These are phyloP conservation scores for Colletotrichum abscissum DNA, from an alignment of 2,329 filamentous ascomycete genomes.

Conservation along the genomic window DNA sequence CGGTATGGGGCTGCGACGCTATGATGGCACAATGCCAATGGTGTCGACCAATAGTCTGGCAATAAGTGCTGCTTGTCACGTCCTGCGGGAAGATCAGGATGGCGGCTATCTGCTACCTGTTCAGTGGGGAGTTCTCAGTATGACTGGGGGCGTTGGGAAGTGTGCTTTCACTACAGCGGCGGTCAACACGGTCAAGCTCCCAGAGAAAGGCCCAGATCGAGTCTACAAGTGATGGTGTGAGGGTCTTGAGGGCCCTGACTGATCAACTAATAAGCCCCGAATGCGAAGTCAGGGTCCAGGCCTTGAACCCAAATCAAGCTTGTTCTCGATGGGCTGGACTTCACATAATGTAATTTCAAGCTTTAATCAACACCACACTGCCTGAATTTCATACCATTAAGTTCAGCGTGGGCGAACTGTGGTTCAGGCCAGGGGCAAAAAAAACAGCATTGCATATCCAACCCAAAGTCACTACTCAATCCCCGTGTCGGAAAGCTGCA, in stretches of 20 bases:
- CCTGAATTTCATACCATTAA: too few relatives aligned
- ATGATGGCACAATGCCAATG: constrained; percentile 46
- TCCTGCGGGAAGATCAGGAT: neutral
- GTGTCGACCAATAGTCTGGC: constrained; percentile 1
- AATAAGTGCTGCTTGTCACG: constrained; percentile 10
- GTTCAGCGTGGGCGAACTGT: too few relatives aligned
- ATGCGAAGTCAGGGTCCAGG: neutral
- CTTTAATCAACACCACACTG: too few relatives aligned
- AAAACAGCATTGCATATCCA: too few relatives aligned
- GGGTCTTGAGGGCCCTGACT: neutral
- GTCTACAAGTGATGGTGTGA: neutral
- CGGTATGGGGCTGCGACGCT: constrained; percentile 40
- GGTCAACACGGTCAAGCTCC: neutral
- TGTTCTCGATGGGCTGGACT: neutral
- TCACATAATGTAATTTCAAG: too few relatives aligned
- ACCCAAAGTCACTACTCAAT: too few relatives aligned
- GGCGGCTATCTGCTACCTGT: neutral
- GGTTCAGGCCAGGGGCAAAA: too few relatives aligned
- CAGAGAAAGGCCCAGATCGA: neutral
- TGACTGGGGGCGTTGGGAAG: neutral
- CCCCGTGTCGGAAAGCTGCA: too few relatives aligned
- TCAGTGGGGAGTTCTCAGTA: neutral
- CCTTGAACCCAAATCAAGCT: too few relatives aligned
- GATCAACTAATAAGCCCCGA: neutral
- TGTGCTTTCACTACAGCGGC: constrained; percentile 2